Evolutionary conservation across 2,329 filamentous ascomycete genomes (phyloP), one percentile per base, ranked within the genome.

Genomic region (Pseudocercospora crystallina): DNA sequence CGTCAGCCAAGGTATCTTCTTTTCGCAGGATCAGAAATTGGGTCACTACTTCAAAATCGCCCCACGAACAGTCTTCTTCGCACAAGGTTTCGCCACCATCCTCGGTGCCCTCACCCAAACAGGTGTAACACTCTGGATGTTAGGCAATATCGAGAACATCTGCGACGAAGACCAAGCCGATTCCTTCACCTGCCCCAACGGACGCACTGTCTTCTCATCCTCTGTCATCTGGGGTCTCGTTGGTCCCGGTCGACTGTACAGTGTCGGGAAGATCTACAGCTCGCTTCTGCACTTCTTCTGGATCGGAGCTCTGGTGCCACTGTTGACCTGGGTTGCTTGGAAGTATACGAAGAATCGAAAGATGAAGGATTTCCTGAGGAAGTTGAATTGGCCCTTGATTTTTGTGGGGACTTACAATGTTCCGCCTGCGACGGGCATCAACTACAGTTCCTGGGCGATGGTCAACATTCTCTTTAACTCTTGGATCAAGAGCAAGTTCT

Each of bases 391-490:
- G 56, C 89, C 90, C 0, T 86, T 95, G 12, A 78, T 95, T 8
- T 91, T 95, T 50, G 90, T 90, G 35, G 51, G 56, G n/a, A 62
- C 60, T 13, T 64, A 62, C 32, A 64, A 65, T 36, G 62, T 95
- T 43, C 90, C 90, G 0, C 90, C 90, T 0, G 90, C 90, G 1
- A 80, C 73, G 1, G 55, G 90, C 0, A 83, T 95, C 57, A 95
- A 95, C 69, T 95, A 94, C 66, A 89, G 84, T 1, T 86, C 91
- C 33, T 95, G 90, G 90, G 88, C 86, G 0, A 31, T 61, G 10
- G 58, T 63, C 15, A 61, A 64, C 30, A 15, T 62, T 14, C 49
- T 62, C 13, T 64, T 65, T 47, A 62, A 64, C 17, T 49, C 54
- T 72, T 95, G n/a, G 35, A 58, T 64, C 49, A 69, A 65, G 37